Evolutionary conservation across 2,329 filamentous ascomycete genomes (phyloP), one percentile per base, ranked within the genome.

Genomic region (Sphaceloma murrayae): DNA sequence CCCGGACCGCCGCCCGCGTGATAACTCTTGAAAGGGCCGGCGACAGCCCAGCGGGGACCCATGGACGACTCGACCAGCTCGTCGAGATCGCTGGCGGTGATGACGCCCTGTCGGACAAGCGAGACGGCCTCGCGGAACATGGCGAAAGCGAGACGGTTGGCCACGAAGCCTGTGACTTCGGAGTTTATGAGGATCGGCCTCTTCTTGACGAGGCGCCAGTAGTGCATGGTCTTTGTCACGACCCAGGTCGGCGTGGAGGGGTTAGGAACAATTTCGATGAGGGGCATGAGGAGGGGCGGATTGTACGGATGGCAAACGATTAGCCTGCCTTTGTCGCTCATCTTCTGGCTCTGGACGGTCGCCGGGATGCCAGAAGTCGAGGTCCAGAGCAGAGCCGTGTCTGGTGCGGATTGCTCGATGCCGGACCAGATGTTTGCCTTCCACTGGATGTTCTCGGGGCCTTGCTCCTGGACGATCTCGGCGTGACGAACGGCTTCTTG

Each of bases 221-320:
- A 76, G 1, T 56, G 51, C 19, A 68, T 42, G 3, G 70, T 71
- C 5, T 57, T 54, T 3, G 59, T 51, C 1, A 72, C 56, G 1
- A 65, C 58, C 1, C 57, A 54, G 1, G 56, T 27, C 0, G 56
- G 54, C 0, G 70, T 77, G 21, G 50, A 47, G 3, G 65, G 66
- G 1, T 63, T 66, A 0, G 73, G 72, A 0, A 78, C 74, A 22
- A 78, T 62, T 54, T 79, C 75, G 2, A 78, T 57, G 1, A 79
- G 53, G 0, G 75, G 75, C 71, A 78, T 77, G 43, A 78, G 66
- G 50, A 78, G 73, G 1, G 75, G 75, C 16, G 72, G 76, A 45
- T 78, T 78, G 56, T 74, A 79, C 0, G 75, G 75, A 54, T 78
- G 76, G 3, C 75, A 73, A 1, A 78, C 69, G 0, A 78, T 49